phyloP scores from a whole-genome alignment of 2,329 filamentous ascomycete genomes.

The Alternaria brassicae region DNA sequence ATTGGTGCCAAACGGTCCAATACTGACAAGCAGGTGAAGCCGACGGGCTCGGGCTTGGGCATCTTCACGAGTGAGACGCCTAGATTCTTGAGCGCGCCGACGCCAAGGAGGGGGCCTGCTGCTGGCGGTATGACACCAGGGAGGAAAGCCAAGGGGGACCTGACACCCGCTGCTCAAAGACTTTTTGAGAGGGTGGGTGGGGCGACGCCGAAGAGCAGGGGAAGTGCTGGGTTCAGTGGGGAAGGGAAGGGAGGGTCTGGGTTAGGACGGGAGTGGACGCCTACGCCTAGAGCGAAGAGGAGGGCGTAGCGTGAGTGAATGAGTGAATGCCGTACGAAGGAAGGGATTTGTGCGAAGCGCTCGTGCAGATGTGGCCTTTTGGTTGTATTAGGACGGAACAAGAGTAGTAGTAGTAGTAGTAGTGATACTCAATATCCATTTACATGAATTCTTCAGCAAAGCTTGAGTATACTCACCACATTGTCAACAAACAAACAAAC shows the following conservation, averaged over 20 bases:
- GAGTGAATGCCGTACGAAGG: not conserved
- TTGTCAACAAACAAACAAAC: not conserved
- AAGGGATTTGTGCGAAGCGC: constrained; percentile 33
- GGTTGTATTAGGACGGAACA: not conserved
- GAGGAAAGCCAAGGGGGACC: constrained; percentile 62
- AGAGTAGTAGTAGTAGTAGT: not conserved
- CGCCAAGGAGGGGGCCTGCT: constrained; percentile 63
- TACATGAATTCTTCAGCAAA: not conserved
- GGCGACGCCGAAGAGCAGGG: constrained; percentile 30
- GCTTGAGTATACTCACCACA: no score
- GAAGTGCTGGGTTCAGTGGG: constrained; percentile 29
- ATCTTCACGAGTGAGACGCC: constrained; percentile 55
- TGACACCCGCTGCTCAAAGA: constrained; percentile 74
- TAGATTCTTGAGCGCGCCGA: constrained; percentile 75
- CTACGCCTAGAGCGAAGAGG: constrained; percentile 32
- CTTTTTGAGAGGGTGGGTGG: constrained; percentile 52
- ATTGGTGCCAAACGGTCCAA: constrained; percentile 28
- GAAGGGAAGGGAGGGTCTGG: constrained; percentile 2
- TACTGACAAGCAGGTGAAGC: not conserved
- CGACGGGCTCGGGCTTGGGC: constrained; percentile 31
- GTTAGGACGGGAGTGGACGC: constrained; percentile 38
- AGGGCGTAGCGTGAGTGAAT: not conserved
- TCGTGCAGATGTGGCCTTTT: constrained; percentile 23
- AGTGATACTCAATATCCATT: not conserved
- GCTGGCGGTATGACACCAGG: constrained; percentile 52